A percentile compares a stretch with the other conserved stretches of the same genome.
phyloP scores from a whole-genome alignment of 345 rosid genomes.

The Arabidopsis thaliana region DNA sequence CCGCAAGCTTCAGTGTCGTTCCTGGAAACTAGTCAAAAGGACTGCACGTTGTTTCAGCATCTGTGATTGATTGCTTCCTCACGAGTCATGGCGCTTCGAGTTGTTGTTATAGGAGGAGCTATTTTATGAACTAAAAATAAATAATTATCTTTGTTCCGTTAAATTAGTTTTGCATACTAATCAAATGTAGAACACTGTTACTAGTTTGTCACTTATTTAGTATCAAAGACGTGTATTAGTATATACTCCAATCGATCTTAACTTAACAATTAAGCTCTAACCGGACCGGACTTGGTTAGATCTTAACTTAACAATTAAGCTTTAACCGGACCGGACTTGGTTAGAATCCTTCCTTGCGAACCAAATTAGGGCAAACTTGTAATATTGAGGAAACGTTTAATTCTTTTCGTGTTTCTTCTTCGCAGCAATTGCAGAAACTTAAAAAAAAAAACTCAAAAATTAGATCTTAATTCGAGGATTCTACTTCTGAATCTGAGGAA shows the following conservation, averaged over 20 bases:
- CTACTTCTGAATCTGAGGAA: slow-evolving; percentile 41
- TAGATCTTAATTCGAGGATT: slow-evolving; percentile 40
- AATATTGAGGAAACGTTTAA: slow-evolving; percentile 7
- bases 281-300: neutral
- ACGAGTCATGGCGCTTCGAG: slow-evolving; percentile 12
- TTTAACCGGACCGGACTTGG: slow-evolving; percentile 1
- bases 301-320: neutral
- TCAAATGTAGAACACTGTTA: slow-evolving; percentile 2
- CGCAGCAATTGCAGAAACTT: slow-evolving; percentile 37
- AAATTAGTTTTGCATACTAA: slow-evolving; percentile 7
- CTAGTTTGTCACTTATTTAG: neutral
- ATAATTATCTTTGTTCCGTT: slow-evolving; percentile 18
- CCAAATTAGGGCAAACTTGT: slow-evolving; percentile 13
- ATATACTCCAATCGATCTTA: neutral
- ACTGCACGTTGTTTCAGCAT: slow-evolving; percentile 21
- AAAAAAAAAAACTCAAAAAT: neutral
- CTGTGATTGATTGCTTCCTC: slow-evolving; percentile 9
- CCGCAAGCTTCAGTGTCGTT: slow-evolving; percentile 30
- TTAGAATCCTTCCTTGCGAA: neutral
- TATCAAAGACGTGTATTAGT: slow-evolving; percentile 4
- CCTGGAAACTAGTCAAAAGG: slow-evolving; percentile 26
- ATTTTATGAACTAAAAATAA: slow-evolving; percentile 21
- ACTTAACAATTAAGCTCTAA: neutral
- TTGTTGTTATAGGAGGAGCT: slow-evolving; percentile 28
- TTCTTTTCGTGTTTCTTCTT: slow-evolving; percentile 39